These are phyloP conservation scores for Cudoniella acicularis DNA, from an alignment of 495 filamentous ascomycete genomes.

Conservation along the genomic window DNA sequence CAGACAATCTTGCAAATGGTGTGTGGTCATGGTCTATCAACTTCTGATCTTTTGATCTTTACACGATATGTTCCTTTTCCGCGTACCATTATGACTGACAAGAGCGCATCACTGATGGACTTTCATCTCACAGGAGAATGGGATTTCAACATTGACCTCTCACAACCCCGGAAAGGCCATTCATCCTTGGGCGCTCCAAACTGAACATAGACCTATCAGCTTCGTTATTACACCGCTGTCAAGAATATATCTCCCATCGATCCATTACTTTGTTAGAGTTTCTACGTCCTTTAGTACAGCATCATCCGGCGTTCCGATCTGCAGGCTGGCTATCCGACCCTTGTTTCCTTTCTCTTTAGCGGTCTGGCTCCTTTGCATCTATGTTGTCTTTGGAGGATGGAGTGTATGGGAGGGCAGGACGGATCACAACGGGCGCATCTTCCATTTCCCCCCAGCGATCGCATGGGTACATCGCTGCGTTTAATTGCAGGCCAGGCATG, in stretches of 20 bases:
- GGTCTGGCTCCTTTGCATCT: background rate
- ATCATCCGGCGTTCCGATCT: background rate
- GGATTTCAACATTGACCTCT: slow-evolving; percentile 32
- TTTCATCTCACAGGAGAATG: slow-evolving; percentile 29
- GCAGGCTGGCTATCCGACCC: background rate
- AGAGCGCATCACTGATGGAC: slow-evolving; percentile 15
- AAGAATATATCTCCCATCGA: background rate
- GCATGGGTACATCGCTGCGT: background rate
- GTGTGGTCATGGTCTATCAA: slow-evolving; percentile 38
- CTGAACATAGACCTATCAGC: background rate
- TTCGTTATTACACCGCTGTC: background rate
- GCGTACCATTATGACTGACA: slow-evolving; percentile 1
- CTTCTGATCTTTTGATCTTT: slow-evolving; percentile 25
- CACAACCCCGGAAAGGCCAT: slow-evolving; percentile 2
- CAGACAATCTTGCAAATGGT: slow-evolving; percentile 85
- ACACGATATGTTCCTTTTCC: slow-evolving; percentile 19
- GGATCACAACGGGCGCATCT: background rate
- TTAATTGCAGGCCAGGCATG: background rate
- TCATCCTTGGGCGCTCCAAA: background rate
- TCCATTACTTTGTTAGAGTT: background rate
- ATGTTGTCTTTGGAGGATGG: background rate
- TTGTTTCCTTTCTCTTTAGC: background rate
- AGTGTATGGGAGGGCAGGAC: background rate
- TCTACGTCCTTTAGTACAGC: background rate
- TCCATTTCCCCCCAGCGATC: background rate